A percentile compares a stretch with the other conserved stretches of the same genome.
phyloP scores from a whole-genome alignment of 1,139 yeast genomes.

The Geotrichum bryndzae region DNA sequence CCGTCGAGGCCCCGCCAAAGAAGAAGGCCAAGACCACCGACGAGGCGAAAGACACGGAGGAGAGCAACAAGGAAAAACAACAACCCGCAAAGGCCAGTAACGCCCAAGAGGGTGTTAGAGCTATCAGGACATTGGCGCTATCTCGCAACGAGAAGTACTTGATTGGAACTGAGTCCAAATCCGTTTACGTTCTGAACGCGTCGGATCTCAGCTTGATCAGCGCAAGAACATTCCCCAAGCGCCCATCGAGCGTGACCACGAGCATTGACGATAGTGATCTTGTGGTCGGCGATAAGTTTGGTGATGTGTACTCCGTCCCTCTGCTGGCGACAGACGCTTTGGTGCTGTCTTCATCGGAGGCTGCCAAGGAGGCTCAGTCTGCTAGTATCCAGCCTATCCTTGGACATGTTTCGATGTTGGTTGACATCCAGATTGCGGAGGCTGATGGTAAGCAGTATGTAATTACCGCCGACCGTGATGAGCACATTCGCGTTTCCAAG shows the following conservation, averaged over 20 bases:
- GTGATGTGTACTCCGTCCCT: constrained; percentile 73
- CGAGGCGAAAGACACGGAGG: not conserved
- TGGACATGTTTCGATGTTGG: constrained; percentile 96
- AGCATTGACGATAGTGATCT: constrained; percentile 47
- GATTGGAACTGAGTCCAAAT: constrained; percentile 74
- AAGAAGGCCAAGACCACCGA: constrained; percentile 19
- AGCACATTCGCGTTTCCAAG: constrained; percentile 82
- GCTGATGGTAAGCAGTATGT: constrained; percentile 47
- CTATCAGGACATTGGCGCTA: constrained; percentile 45
- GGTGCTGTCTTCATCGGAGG: constrained; percentile 18
- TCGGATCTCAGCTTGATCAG: constrained; percentile 46
- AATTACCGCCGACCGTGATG: constrained; percentile 89
- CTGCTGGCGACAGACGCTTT: constrained; percentile 29
- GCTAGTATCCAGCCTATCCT: constrained; percentile 52
- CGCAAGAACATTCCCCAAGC: constrained; percentile 76
- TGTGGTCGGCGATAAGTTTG: constrained; percentile 91
- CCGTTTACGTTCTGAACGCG: constrained; percentile 50
- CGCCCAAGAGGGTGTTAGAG: constrained; percentile 13
- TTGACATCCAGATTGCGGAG: constrained; percentile 53
- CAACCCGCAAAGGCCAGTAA: constrained; percentile 1
- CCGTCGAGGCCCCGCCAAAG: constrained; percentile 6
- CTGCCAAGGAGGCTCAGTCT: constrained; percentile 12
- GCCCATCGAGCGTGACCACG: constrained; percentile 74
- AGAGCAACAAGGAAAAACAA: not conserved
- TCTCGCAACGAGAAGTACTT: constrained; percentile 50